Evolutionary conservation across 371 early-diverging fungal species (phyloP), one percentile per base, ranked within the genome.

Genomic region (Rhizopus delemar): DNA sequence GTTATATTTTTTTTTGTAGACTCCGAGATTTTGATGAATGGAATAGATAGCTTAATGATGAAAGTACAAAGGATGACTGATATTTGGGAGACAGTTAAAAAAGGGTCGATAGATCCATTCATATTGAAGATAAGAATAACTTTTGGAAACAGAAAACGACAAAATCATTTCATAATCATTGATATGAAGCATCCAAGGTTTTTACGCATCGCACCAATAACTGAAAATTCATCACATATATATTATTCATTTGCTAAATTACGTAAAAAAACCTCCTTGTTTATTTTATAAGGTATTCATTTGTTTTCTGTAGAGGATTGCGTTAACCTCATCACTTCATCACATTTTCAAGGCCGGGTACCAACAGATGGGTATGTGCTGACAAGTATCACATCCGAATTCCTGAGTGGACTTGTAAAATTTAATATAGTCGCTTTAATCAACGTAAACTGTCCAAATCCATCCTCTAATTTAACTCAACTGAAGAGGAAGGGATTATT

Each of bases 131-230:
- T 48, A 7, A 48, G 15, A 29, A 28, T 28, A 8, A 48, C 9
- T 22, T 29, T 9, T 12, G 28, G 28, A 9, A 4, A n/a, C 8
- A 15, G 29, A 8, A 28, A 9, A 2, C 2, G 46, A 15, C 46
- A 45, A 16, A 11, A 11, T 3, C 22, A 29, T 29, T 28, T 48
- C 12, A 48, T 29, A 22, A 48, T 48, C 7, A 29, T 48, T 2
- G 48, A 48, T 29, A 7, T 48, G 48, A 48, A 48, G 15, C 48
- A 48, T 48, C 48, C 48, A 28, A 9, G 48, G 3, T 48, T 48
- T 48, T 29, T 15, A 3, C 29, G 8, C 28, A 48, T 28, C 29
- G 29, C 48, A 28, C 48, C 48, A 48, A 15, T 8, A 8, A 28
- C 29, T 29, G 48, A 48, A 29, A 48, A 29, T 8, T 28, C 48